phyloP scores from a whole-genome alignment of 345 rosid species.

The Durio zibethinus region DNA sequence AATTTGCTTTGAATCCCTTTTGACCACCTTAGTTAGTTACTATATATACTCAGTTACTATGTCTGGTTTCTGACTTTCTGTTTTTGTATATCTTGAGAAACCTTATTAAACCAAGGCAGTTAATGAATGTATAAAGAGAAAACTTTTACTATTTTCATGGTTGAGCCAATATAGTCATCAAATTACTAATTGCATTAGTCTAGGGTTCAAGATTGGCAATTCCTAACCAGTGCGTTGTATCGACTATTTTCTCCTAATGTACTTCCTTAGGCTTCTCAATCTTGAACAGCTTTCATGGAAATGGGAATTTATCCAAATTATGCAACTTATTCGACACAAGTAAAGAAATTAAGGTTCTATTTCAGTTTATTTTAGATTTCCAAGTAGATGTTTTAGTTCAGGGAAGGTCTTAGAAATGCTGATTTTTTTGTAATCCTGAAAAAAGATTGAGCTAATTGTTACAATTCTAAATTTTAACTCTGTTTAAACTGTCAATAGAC shows the following conservation, averaged over 20 bases:
- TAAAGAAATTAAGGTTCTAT: neutral
- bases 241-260: neutral
- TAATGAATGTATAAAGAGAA: neutral
- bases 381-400: neutral
- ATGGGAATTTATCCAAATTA: neutral
- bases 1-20: neutral
- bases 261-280: neutral
- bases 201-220: conserved; percentile 3
- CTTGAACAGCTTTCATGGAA: neutral
- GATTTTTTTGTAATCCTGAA: neutral
- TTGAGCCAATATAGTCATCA: neutral
- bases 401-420: neutral
- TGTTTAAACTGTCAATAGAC: neutral
- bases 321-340: neutral
- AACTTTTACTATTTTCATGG: neutral
- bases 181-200: neutral
- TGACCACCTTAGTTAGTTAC: neutral
- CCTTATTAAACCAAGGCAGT: neutral
- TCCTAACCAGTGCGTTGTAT: neutral
- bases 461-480: neutral
- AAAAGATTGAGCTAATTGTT: neutral
- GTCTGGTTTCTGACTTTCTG: neutral
- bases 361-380: neutral
- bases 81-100: neutral
- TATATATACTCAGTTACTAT: neutral